These are phyloP conservation scores for Xerocomus amazonicus DNA, from an alignment of 1,284 basidiomycete species.

Conservation along the genomic window DNA sequence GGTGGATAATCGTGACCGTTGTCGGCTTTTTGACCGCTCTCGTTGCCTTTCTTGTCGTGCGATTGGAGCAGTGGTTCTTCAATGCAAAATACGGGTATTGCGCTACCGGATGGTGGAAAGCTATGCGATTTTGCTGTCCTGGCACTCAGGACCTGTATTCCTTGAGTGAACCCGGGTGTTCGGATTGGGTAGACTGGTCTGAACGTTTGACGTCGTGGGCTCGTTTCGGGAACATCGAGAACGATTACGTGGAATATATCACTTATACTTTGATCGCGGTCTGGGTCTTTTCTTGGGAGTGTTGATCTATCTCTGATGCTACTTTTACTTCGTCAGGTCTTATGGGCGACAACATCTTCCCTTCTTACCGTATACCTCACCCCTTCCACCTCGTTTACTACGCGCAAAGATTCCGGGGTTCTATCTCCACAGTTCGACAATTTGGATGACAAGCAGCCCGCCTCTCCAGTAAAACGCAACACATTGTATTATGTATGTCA, in stretches of 20 bases:
- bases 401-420: slow-evolving; percentile 81
- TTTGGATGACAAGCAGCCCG: slow-evolving; percentile 24
- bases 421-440: slow-evolving; percentile 49
- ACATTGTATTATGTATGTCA: slow-evolving; percentile 77
- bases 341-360: slow-evolving; percentile 69
- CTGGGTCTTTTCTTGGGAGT: slow-evolving; percentile 28
- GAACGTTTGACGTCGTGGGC: slow-evolving; percentile 38
- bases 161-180: slow-evolving; percentile 47
- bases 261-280: slow-evolving; percentile 80
- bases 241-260: slow-evolving; percentile 61
- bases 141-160: slow-evolving; percentile 29
- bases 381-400: slow-evolving; percentile 83
- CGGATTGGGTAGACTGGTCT: slow-evolving; percentile 77
- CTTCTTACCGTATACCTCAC: slow-evolving; percentile 85
- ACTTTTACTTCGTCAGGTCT: slow-evolving; percentile 43
- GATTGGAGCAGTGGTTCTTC: slow-evolving; percentile 89
- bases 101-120: slow-evolving; percentile 62
- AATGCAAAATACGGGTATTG: slow-evolving; percentile 94
- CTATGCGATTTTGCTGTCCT: slow-evolving; percentile 82
- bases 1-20: slow-evolving; percentile 90
- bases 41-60: slow-evolving; percentile 84
- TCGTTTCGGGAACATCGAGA: slow-evolving; percentile 22
- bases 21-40: slow-evolving; percentile 82
- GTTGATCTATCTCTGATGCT: slow-evolving; percentile 4
- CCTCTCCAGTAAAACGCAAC: slow-evolving; percentile 50